A percentile compares a stretch with the other conserved stretches of the same genome.
phyloP scores from a whole-genome alignment of 1,284 basidiomycete species.

The Tetrapyrgos nigripes region DNA sequence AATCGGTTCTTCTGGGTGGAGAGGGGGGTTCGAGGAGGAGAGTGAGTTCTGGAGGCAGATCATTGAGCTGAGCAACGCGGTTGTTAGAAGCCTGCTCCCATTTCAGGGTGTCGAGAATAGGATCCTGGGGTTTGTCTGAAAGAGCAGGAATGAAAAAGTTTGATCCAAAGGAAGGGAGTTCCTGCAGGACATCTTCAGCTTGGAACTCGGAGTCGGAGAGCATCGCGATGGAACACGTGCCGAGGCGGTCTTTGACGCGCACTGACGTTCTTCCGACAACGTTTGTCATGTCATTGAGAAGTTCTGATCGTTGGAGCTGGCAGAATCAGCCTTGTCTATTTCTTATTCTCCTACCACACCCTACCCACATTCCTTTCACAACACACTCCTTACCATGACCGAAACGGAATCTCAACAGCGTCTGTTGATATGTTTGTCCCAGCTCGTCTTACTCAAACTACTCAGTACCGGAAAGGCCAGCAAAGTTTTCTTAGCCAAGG shows the following conservation, averaged over 20 bases:
- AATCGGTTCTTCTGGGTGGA: constrained; percentile 12
- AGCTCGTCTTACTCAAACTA: constrained; percentile 28
- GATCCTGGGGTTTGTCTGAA: constrained; percentile 75
- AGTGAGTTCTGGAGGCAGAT: not conserved
- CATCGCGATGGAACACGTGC: not conserved
- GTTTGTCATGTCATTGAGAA: not conserved
- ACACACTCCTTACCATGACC: not conserved
- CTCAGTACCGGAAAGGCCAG: constrained; percentile 26
- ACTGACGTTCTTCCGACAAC: too few relatives aligned
- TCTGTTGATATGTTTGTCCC: not conserved
- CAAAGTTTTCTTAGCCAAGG: constrained; percentile 26
- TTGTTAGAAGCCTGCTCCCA: constrained; percentile 22
- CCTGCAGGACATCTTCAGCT: not conserved
- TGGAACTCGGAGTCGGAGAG: not conserved
- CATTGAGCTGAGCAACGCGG: not conserved
- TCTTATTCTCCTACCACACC: not conserved
- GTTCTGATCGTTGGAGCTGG: not conserved
- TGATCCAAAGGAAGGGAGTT: constrained; percentile 47
- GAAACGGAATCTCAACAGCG: not conserved
- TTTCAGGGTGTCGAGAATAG: constrained; percentile 66
- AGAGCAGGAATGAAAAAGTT: constrained; percentile 65
- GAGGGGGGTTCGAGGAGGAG: not conserved
- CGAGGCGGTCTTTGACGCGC: not conserved
- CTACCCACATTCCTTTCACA: not conserved
- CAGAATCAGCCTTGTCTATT: not conserved